Conservation (phyloP, 164 flowering plant species). For the Vitis rupestris region DNA sequence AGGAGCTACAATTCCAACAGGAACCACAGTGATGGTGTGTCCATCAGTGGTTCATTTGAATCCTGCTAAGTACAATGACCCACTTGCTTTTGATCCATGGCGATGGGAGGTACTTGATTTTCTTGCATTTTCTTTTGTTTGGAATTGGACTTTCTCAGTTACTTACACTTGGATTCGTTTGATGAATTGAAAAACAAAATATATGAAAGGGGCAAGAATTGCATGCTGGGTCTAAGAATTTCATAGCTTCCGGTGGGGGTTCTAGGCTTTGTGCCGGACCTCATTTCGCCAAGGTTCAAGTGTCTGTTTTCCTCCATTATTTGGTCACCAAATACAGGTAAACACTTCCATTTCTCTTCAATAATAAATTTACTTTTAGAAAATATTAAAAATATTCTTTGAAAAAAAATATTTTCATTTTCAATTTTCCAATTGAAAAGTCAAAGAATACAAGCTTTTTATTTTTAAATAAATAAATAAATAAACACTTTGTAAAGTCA, state of each 20-base stretch:
- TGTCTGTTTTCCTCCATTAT: conserved; percentile 1
- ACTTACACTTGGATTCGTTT: too few relatives aligned
- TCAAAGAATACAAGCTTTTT: too few relatives aligned
- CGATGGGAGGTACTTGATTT: conserved; percentile 4
- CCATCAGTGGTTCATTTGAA: conserved; percentile 9
- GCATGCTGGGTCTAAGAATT: not conserved
- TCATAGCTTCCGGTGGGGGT: not conserved
- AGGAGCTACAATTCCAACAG: conserved; percentile 13
- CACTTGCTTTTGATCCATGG: conserved; percentile 15
- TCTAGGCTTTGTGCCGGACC: conserved; percentile 4
- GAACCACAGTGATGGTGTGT: conserved; percentile 11
- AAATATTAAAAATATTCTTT: too few relatives aligned
- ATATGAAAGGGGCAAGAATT: not conserved
- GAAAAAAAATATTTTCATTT: too few relatives aligned
- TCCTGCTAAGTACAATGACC: conserved; percentile 8
- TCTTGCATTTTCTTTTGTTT: not conserved
- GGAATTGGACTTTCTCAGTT: too few relatives aligned
- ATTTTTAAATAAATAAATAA: too few relatives aligned
- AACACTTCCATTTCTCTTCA: too few relatives aligned
- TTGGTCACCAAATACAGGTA: not conserved
- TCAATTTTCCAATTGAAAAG: too few relatives aligned
- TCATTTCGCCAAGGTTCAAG: conserved; percentile 2
- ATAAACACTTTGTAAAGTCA: too few relatives aligned
- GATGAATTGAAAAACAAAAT: too few relatives aligned
- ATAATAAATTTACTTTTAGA: too few relatives aligned